Base-by-base conservation (phyloP, 768 basidiomycete genomes). In the Xerocomellus intermedius region DNA sequence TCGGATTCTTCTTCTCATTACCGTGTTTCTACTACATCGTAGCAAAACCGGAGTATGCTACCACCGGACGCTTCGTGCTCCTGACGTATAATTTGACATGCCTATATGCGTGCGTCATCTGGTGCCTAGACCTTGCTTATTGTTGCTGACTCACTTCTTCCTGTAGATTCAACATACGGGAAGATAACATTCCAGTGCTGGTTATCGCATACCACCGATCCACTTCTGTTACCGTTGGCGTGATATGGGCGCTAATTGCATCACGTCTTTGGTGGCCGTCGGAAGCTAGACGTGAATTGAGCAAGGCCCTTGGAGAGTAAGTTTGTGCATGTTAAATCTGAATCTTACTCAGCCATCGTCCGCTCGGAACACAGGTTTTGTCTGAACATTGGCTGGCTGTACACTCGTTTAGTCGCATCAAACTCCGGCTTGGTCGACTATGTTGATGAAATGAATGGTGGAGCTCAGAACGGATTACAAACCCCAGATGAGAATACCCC, bases 181-280 rank as follows among this genome's bases (percentile, higher is more conserved):
- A 86, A 36, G 73, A 76, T 5, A 81, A 83, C 57, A 76, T 83
- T 49, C 81, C 84, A 2, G 86, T 91, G 0, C 60, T 83, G 33
- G 72, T 81, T 30, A 83, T 97, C 48, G 96, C 94, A 0, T 75
- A 81, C 32, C 83, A 87, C 63, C 87, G 97, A 44, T 87, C 87
- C 1, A 60, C 87, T 5, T 82, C 95, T 32, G 96, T 99, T 19
- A 88, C 80, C 1, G 80, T 81, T 8, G 97, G 96, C 8, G 91
- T 94, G 3, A 66, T 95, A 2, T 98, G 91, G 90, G 94, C 94
- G 0, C 82, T 86, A 4, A 73, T 98, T 46, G 85, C 97, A 21
- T 94, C 91, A 5, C 77, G 92, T 44, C 87, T 88, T 58, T 94
- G 94, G 90, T 98, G 95, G 96, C 97, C 97, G 1, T 83, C 90